phyloP scores from a whole-genome alignment of 1,284 basidiomycete genomes.

The Ustilago bromivora region DNA sequence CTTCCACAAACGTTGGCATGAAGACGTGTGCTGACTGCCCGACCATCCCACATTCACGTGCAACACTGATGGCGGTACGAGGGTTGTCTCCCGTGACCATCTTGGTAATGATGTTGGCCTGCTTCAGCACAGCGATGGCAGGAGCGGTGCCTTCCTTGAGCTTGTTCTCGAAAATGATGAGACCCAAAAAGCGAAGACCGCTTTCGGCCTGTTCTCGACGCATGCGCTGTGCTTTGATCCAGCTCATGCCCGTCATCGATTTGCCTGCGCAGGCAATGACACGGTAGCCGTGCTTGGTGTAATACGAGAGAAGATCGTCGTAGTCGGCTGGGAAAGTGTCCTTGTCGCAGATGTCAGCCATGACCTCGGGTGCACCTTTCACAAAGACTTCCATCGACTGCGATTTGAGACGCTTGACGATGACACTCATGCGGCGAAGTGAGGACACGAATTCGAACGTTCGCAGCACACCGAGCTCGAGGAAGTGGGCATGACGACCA shows the following conservation, averaged over 20 bases:
- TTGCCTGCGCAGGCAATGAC: slow-evolving; percentile 99
- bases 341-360: slow-evolving; percentile 83
- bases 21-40: slow-evolving; percentile 93
- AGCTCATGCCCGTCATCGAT: slow-evolving; percentile 90
- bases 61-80: slow-evolving; percentile 95
- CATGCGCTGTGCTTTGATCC: slow-evolving; percentile 97
- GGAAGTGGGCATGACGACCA: slow-evolving; percentile 89
- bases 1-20: slow-evolving; percentile 82
- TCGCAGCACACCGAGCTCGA: slow-evolving; percentile 91
- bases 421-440: slow-evolving; percentile 94
- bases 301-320: slow-evolving; percentile 94
- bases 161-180: slow-evolving; percentile 99
- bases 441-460: slow-evolving; percentile 97
- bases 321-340: slow-evolving; percentile 83
- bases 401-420: slow-evolving; percentile 94
- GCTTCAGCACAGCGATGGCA: slow-evolving; percentile 87
- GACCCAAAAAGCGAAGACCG: slow-evolving; percentile 88
- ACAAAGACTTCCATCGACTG: slow-evolving; percentile 97
- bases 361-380: slow-evolving; percentile 98
- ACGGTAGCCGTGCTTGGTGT: slow-evolving; percentile 95
- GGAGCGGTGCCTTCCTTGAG: slow-evolving; percentile 92
- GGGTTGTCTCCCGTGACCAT: slow-evolving; percentile 99
- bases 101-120: slow-evolving; percentile 90
- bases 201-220: slow-evolving; percentile 95
- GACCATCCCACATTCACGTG: slow-evolving; percentile 91